Evolutionary conservation across 1,139 yeast species (phyloP).

Genomic region (Lodderomyces oxycetoniae): DNA sequence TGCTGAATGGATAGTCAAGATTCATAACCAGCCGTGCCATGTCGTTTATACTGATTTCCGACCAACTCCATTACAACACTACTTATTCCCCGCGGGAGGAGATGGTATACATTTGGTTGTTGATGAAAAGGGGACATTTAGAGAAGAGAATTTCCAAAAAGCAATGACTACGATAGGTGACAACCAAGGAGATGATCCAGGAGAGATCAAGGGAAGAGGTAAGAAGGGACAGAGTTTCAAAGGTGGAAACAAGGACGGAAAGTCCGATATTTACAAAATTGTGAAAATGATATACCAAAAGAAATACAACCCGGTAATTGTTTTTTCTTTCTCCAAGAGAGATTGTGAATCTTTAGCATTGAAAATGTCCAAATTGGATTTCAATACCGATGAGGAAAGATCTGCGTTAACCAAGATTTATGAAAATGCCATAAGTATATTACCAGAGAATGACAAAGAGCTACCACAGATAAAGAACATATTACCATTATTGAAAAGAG

Average conservation of each 20-base stretch:
- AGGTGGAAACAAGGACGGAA: constrained; percentile 82
- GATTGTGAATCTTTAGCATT: constrained; percentile 93
- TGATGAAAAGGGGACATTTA: constrained; percentile 91
- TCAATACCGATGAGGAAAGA: constrained; percentile 88
- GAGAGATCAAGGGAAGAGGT: constrained; percentile 30
- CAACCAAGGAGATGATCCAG: constrained; percentile 67
- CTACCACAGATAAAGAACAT: constrained; percentile 92
- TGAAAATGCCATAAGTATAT: constrained; percentile 77
- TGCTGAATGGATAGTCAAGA: constrained; percentile 97
- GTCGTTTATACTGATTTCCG: constrained; percentile 98
- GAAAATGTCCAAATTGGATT: constrained; percentile 92
- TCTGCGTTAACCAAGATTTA: constrained; percentile 84
- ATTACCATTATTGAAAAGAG: constrained; percentile 81
- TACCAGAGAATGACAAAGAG: constrained; percentile 87
- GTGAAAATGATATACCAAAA: constrained; percentile 97
- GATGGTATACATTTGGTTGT: constrained; percentile 97
- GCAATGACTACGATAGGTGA: constrained; percentile 95
- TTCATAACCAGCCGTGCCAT: constrained; percentile 94
- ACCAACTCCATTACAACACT: constrained; percentile 97
- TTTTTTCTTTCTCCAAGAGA: constrained; percentile 91
- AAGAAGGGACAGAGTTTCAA: constrained; percentile 83
- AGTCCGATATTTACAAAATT: constrained; percentile 91
- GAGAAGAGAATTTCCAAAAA: constrained; percentile 96
- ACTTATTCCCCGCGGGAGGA: constrained; percentile 94
- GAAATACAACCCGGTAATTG: constrained; percentile 95